phyloP scores from a whole-genome alignment of 805 yeast species.

The Schwanniomyces polymorphus region DNA sequence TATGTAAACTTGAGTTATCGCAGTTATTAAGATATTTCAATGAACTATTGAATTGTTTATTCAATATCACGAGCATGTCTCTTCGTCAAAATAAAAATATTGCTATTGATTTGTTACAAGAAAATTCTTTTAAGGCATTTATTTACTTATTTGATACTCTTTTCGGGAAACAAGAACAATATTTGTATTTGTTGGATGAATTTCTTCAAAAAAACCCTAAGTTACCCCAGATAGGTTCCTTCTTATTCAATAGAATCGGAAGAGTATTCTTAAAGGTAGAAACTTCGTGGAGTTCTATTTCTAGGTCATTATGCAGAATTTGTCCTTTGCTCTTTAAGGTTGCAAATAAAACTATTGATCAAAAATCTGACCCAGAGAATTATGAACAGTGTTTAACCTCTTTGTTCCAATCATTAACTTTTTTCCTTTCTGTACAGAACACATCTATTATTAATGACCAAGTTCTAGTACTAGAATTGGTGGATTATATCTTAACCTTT shows the following conservation, averaged over 20 bases:
- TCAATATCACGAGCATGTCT: conserved; percentile 28
- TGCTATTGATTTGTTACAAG: conserved; percentile 30
- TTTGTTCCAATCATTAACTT: conserved; percentile 39
- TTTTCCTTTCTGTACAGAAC: conserved; percentile 49
- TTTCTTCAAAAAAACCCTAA: conserved; percentile 37
- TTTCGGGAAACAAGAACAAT: conserved; percentile 65
- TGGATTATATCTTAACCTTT: conserved; percentile 55
- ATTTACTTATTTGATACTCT: conserved; percentile 63
- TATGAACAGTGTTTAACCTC: conserved; percentile 27
- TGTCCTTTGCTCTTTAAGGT: conserved; percentile 51
- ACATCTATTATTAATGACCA: conserved; percentile 60
- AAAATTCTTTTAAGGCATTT: conserved; percentile 51
- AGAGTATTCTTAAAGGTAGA: conserved; percentile 49
- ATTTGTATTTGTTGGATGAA: conserved; percentile 54
- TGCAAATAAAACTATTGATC: conserved; percentile 24
- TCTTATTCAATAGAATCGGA: conserved; percentile 47
- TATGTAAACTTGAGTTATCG: conserved; percentile 54
- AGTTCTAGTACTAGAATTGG: conserved; percentile 56
- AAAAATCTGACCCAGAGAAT: conserved; percentile 18
- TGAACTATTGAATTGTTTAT: conserved; percentile 45
- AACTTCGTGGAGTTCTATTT: conserved; percentile 59
- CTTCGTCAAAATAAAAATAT: conserved; percentile 20
- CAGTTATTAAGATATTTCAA: conserved; percentile 62
- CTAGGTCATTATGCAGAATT: conserved; percentile 64
- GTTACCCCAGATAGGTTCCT: conserved; percentile 53